Conservation (phyloP, 2,329 filamentous ascomycete genomes). For the Scedosporium apiospermum region DNA sequence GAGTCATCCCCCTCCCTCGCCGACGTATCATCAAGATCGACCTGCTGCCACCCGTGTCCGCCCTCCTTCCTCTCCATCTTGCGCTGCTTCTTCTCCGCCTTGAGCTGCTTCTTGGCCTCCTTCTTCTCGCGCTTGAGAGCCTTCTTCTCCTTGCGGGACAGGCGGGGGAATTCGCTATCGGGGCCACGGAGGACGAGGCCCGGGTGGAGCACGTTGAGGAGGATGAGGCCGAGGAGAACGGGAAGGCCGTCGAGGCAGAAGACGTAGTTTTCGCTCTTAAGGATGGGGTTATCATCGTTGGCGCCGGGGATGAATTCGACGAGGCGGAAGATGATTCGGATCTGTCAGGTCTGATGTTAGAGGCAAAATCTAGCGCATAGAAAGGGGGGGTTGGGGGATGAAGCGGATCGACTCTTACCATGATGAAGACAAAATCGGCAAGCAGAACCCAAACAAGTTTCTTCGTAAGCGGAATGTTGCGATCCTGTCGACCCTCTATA, state of each 20-base stretch:
- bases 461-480: slow-evolving; percentile 19
- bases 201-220: slow-evolving; percentile 34
- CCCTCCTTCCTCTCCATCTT: slow-evolving; percentile 9
- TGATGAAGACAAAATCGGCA: slow-evolving; percentile 23
- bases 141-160: slow-evolving; percentile 29
- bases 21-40: background rate
- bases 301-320: slow-evolving; percentile 42
- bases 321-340: slow-evolving; percentile 52
- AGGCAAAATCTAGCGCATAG: background rate
- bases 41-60: slow-evolving; percentile 1
- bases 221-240: slow-evolving; percentile 37
- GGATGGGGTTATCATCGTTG: slow-evolving; percentile 30
- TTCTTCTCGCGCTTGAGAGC: slow-evolving; percentile 22
- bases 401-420: slow-evolving; percentile 16
- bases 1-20: background rate
- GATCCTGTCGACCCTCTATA: slow-evolving; percentile 11
- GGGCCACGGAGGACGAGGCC: slow-evolving; percentile 31
- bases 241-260: slow-evolving; percentile 43
- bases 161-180: slow-evolving; percentile 29
- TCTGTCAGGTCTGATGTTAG: slow-evolving; percentile 17
- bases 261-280: slow-evolving; percentile 41
- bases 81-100: slow-evolving; percentile 14
- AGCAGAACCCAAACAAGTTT: slow-evolving; percentile 24
- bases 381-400: background rate
- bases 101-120: slow-evolving; percentile 13